Evolutionary conservation across 148 eudicot genomes (phyloP).

Genomic region (Vaccinium corymbosum): DNA sequence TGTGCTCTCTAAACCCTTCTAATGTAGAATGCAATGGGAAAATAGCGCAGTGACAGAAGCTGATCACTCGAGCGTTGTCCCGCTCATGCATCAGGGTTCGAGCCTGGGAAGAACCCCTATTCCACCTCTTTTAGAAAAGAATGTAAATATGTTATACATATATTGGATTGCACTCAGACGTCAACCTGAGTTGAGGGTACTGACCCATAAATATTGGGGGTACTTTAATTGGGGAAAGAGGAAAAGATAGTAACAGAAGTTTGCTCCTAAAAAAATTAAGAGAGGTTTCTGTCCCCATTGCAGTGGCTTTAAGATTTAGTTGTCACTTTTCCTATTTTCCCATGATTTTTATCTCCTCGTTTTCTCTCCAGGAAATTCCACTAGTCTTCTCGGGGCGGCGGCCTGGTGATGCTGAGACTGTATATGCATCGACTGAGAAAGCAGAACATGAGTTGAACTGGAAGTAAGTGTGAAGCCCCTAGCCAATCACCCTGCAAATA

Average conservation of each 20-base stretch:
- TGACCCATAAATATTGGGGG: neutral
- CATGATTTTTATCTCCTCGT: neutral
- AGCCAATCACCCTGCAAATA: neutral
- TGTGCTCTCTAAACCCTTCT: neutral
- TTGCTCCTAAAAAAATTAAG: neutral
- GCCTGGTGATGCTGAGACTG: conserved; percentile 83
- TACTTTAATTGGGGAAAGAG: neutral
- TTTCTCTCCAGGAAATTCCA: conserved; percentile 67
- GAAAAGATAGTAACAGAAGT: neutral
- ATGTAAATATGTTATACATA: neutral
- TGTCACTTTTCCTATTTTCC: neutral
- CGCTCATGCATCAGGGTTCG: neutral
- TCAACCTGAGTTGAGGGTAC: neutral
- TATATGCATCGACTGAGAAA: conserved; percentile 81
- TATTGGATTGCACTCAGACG: neutral
- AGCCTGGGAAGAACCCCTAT: neutral
- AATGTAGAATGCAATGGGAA: neutral
- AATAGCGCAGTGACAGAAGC: neutral
- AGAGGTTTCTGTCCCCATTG: neutral
- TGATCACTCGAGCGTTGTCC: neutral
- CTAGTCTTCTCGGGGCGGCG: conserved; percentile 66
- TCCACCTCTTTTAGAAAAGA: neutral
- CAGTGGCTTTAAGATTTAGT: neutral
- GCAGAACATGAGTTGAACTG: conserved; percentile 82
- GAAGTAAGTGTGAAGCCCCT: conserved; percentile 55